Evolutionary conservation across 805 yeast species (phyloP).

Genomic region (Candida nemodendra): DNA sequence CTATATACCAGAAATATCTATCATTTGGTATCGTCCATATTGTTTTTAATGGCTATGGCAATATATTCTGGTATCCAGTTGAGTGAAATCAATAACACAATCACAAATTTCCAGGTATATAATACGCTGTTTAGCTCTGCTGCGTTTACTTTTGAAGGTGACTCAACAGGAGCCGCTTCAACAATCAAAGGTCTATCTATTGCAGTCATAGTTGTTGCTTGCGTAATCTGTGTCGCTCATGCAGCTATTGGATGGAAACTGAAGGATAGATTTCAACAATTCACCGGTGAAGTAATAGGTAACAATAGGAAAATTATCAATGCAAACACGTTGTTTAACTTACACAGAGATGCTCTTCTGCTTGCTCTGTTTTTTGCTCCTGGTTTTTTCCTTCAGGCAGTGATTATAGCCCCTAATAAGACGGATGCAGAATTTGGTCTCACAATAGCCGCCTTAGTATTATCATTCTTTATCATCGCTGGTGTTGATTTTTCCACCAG

Average conservation of each 20-base stretch:
- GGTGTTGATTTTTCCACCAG: conserved; percentile 37
- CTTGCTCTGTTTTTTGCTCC: conserved; percentile 41
- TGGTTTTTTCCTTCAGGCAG: conserved; percentile 43
- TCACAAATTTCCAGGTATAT: conserved; percentile 19
- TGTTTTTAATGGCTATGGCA: conserved; percentile 41
- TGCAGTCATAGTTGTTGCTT: conserved; percentile 38
- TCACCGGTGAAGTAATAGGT: conserved; percentile 33
- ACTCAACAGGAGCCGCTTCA: conserved; percentile 21
- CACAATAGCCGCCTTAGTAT: conserved; percentile 28
- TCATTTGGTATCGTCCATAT: conserved; percentile 32
- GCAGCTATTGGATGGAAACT: conserved; percentile 22
- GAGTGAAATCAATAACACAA: conserved; percentile 32
- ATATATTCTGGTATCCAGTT: conserved; percentile 45
- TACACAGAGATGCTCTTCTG: conserved; percentile 35
- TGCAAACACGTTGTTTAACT: conserved; percentile 36
- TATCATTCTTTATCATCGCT: conserved; percentile 33
- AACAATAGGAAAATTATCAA: conserved; percentile 34
- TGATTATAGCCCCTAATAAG: conserved; percentile 38
- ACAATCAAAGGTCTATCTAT: conserved; percentile 39
- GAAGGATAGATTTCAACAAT: conserved; percentile 16
- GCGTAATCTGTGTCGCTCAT: conserved; percentile 35
- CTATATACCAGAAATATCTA: conserved; percentile 37
- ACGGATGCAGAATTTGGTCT: conserved; percentile 40
- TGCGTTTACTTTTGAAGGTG: conserved; percentile 4
- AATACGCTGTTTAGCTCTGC: conserved; percentile 10